Evolutionary conservation across 1,284 basidiomycete genomes (phyloP), one percentile per base, ranked within the genome.

Genomic region (Naganishia cerealis): DNA sequence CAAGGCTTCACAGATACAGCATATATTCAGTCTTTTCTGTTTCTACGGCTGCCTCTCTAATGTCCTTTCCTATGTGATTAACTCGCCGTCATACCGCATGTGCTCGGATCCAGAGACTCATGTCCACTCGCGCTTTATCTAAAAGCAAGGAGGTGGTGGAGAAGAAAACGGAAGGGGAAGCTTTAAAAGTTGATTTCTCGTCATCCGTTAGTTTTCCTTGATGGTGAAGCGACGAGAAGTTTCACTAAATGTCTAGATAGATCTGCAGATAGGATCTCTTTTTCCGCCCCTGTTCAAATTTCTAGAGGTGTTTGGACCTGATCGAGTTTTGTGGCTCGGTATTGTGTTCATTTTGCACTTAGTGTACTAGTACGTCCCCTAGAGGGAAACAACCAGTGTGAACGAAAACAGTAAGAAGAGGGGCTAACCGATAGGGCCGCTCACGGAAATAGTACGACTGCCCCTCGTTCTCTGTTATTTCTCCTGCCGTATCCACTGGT

Each of bases 281-380:
- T 65, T 55, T 33, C 67, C 67, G 5, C 67, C 67, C 9, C 29
- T 68, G 6, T 68, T 65, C 48, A 43, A 58, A 2, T 68, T 68
- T 33, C 59, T 62, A 21, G 56, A 58, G 16, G 29, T 68, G 16
- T 68, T 68, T n/a, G 67, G 67, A 13, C 53, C 54, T 5, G 67
- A 65, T 38, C 38, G 48, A 38, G 53, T 61, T 16, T 50, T 68
- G 8, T 68, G 67, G 67, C 38, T 58, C 26, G 62, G 61, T 2
- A 57, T 68, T 21, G n/a, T 65, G 3, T 56, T 55, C 15, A 55
- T 52, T 2, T 33, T 52, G 4, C 67, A 68, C 42, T 18, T 65
- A 7, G 38, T 61, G n/a, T 52, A 57, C 29, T 68, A 68, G 67
- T 68, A 54, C 24, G 67, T 55, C 26, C 15, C 24, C 18, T 1